Evolutionary conservation across 2,329 filamentous ascomycete genomes (phyloP).

Genomic region (Cytospora chrysosperma): DNA sequence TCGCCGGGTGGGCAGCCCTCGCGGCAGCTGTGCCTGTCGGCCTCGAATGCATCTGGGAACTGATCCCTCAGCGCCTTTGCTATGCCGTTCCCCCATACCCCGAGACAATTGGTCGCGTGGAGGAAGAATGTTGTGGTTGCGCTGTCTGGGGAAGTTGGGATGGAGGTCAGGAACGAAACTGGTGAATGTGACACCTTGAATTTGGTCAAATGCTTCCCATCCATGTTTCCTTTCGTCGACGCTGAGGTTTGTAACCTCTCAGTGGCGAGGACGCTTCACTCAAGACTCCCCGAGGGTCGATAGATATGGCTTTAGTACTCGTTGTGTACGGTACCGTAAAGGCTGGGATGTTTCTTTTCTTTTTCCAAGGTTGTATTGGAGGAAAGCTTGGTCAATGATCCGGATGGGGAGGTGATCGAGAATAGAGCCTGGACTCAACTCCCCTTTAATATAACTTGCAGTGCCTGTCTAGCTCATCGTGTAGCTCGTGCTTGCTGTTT

Average conservation of each 20-base stretch:
- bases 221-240: neutral
- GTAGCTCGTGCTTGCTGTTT: too few species aligned
- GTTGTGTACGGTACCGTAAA: neutral
- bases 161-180: neutral
- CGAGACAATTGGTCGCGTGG: constrained; percentile 35
- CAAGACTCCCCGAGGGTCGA: neutral
- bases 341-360: neutral
- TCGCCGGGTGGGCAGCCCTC: neutral
- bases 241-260: neutral
- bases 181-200: neutral
- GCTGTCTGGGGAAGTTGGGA: neutral
- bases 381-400: too few species aligned
- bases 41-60: constrained; percentile 30
- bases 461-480: too few species aligned
- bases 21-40: constrained; percentile 14
- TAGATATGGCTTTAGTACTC: too few species aligned
- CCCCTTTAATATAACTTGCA: neutral
- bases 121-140: constrained; percentile 27
- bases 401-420: too few species aligned
- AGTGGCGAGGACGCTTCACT: neutral
- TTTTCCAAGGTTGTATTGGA: too few species aligned
- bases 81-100: constrained; percentile 33
- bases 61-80: constrained; percentile 30
- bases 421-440: too few species aligned
- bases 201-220: neutral